A percentile compares a stretch with the other conserved stretches of the same genome.
Evolutionary conservation across 2,329 filamentous ascomycete genomes (phyloP).

Genomic region (Domatiomyces globalis): DNA sequence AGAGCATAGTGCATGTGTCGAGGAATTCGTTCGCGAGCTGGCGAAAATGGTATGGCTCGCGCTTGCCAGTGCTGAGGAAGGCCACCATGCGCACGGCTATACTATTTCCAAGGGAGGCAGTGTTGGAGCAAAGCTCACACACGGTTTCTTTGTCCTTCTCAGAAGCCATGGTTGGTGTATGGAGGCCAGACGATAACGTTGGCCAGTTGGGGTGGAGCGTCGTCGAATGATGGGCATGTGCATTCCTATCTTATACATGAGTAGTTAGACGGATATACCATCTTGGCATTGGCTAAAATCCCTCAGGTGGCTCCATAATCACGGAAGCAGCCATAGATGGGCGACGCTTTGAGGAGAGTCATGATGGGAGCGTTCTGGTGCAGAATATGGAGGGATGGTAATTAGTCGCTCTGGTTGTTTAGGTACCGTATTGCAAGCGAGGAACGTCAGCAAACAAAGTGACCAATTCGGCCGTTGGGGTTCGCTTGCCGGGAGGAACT

Average conservation of each 20-base stretch:
- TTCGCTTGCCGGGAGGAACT: background rate
- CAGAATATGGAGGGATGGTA: no score
- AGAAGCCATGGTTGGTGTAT: constrained; percentile 10
- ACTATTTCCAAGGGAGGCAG: constrained; percentile 47
- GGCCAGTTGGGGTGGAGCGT: background rate
- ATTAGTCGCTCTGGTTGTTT: background rate
- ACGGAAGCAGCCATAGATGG: background rate
- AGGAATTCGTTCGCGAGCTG: constrained; percentile 52
- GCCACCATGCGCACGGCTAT: constrained; percentile 53
- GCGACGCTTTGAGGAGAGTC: background rate
- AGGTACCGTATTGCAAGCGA: background rate
- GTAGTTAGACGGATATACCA: background rate
- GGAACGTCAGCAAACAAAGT: background rate
- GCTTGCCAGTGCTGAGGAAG: constrained; percentile 44
- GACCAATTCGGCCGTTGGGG: background rate
- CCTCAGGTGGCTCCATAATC: background rate
- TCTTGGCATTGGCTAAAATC: background rate
- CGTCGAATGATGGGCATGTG: background rate
- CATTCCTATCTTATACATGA: background rate
- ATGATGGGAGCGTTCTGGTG: background rate
- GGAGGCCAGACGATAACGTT: background rate
- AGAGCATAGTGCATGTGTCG: constrained; percentile 51
- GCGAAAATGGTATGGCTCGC: constrained; percentile 42
- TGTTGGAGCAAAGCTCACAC: constrained; percentile 42
- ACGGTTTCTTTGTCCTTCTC: constrained; percentile 23